Base-by-base conservation (phyloP, 2,329 filamentous ascomycete species). In the Chaetomiaceae sp. region DNA sequence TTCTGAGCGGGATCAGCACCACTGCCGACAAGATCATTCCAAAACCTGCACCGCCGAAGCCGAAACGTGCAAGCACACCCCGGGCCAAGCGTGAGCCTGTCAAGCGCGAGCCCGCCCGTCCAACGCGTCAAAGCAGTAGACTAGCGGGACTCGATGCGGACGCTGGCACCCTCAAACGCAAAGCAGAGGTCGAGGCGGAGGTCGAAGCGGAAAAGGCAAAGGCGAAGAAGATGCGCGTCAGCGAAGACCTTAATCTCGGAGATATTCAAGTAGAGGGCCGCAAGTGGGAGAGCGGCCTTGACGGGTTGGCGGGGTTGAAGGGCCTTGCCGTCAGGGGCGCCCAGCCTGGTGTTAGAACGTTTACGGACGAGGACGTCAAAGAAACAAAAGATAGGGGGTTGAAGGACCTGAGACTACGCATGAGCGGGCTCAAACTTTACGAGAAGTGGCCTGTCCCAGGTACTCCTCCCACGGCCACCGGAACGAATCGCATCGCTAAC, bases 241-340 rank as follows among this genome's bases (percentile, higher is more conserved):
- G 64, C 18, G 81, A 78, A 3, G 77, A 84, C 50, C 76, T 95
- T 33, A 84, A 82, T 11, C 78, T 96, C 2, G 82, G 80, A 14
- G 87, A 94, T 62, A 86, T 95, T 55, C 75, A 87, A 5, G 85
- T 96, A 1, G 87, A 87, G 32, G 90, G 91, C 0, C 85, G 87
- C 65, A 86, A 85, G 59, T 94, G 85, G 79, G 80, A 86, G 42
- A 78, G 76, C 23, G 84, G 81, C 10, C 75, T 85, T 14, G 84
- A 84, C 18, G 84, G 90, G 45, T 69, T 90, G 4, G 76, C 78
- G 1, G 80, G 80, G 54, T 75, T 91, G 18, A 74, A 73, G 43
- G 68, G 69, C 2, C 72, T 86, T 1, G 68, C 77, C 21, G 51
- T 62, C 13, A 80, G 79, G 65, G 89, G 79, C 2, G 89, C 90